Evolutionary conservation across 2,329 filamentous ascomycete genomes (phyloP), one percentile per base, ranked within the genome.

Genomic region (Fusarium robinianum): DNA sequence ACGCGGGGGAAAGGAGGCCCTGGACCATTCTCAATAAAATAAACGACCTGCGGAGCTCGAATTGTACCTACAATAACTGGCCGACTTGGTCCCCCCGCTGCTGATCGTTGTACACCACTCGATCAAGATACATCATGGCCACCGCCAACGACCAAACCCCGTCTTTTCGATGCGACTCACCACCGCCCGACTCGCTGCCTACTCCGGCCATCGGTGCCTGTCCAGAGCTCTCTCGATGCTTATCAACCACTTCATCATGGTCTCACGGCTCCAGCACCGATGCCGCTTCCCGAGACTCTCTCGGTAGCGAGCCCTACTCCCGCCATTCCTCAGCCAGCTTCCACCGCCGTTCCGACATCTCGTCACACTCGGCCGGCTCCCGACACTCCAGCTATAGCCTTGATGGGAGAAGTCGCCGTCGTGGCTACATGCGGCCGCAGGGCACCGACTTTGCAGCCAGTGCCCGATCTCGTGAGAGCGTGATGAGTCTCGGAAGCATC

Each of bases 401-500:
- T 32, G 67, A 70, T 41, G 62, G 69, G 22, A 69, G 62, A 36
- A 64, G 67, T 15, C 75, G 83, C 48, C 78, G 88, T 60, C 80
- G 90, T 51, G 91, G 91, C 29, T 96, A 92, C 71, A 88, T 95
- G 72, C 81, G 91, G 35, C 90, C 91, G 1, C 87, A 90, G 65
- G 88, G 85, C 40, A 95, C 88, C 37, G 81, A 90, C 62, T 99
- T 97, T 67, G 89, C 94, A 17, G 87, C 88, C 47, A 96, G 91
- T 43, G 94, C 94, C 32, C 84, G 84, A 64, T 90, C 90, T 36
- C 80, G 94, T 52, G 92, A 99, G 67, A 96, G 91, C 65, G 94
- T 99, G 55, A 86, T 97, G 81, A 96, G 90, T 63, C 72, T 99
- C 51, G 94, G 94, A 41, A 96, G 91, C 69, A 99, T 99, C 61